phyloP scores from a whole-genome alignment of 2,329 filamentous ascomycete genomes.

The Alternaria ventricosa region DNA sequence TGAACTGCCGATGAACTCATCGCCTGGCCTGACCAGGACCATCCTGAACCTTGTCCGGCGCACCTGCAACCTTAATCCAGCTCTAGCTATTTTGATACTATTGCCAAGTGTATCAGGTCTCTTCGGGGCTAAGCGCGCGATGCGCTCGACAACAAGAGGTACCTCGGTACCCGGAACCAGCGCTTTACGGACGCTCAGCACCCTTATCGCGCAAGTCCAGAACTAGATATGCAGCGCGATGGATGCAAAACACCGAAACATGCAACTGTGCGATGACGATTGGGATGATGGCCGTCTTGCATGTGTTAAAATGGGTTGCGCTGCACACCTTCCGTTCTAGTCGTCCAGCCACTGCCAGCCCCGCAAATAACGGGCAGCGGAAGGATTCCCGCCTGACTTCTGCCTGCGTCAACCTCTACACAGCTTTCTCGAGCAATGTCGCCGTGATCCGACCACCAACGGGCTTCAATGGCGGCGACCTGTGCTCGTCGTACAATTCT shows the following conservation, averaged over 20 bases:
- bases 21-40: not conserved
- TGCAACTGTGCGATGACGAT: not conserved
- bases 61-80: constrained; percentile 6
- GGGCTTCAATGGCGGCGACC: constrained; percentile 13
- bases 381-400: constrained; percentile 18
- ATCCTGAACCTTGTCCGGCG: not conserved
- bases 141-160: not conserved
- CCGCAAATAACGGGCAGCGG: constrained; percentile 18
- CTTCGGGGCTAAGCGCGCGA: not conserved
- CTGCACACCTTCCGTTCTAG: constrained; percentile 14
- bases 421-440: constrained; percentile 7
- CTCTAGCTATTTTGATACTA: not conserved
- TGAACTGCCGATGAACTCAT: constrained; percentile 3
- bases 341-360: constrained; percentile 15
- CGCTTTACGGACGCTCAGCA: not conserved
- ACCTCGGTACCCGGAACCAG: not conserved
- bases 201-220: not conserved
- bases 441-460: constrained; percentile 8
- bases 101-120: not conserved
- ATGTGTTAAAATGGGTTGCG: constrained; percentile 6
- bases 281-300: constrained; percentile 1
- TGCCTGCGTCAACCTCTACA: constrained; percentile 7
- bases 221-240: not conserved
- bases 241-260: not conserved
- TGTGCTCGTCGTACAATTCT: constrained; percentile 8